These are phyloP conservation scores for Leccinum angustisporum DNA, from an alignment of 1,284 basidiomycete species.

Conservation along the genomic window DNA sequence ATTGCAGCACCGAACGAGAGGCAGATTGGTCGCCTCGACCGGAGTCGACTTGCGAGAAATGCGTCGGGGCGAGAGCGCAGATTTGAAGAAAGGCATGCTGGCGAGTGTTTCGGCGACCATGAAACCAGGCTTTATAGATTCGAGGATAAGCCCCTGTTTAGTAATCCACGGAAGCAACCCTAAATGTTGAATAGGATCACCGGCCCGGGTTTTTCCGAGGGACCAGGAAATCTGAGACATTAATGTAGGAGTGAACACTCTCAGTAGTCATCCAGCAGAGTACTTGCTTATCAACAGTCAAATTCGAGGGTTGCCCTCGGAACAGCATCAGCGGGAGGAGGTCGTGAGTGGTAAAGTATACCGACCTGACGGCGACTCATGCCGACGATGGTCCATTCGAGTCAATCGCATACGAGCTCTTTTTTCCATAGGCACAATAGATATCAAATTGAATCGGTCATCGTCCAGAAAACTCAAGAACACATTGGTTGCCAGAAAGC, in stretches of 20 bases:
- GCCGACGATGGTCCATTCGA: too few relatives aligned
- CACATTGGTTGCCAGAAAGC: not conserved
- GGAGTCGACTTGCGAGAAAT: slow-evolving; percentile 4
- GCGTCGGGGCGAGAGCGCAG: not conserved
- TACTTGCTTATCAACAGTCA: not conserved
- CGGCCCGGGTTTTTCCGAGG: not conserved
- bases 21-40: not conserved
- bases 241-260: not conserved
- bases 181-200: not conserved
- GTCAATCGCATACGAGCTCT: too few relatives aligned
- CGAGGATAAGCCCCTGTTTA: too few relatives aligned
- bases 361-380: too few relatives aligned
- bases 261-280: not conserved
- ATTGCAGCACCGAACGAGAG: slow-evolving; percentile 5
- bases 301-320: not conserved
- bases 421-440: too few relatives aligned
- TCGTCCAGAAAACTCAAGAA: not conserved
- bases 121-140: too few relatives aligned
- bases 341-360: too few relatives aligned
- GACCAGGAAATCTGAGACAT: not conserved
- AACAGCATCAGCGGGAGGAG: too few relatives aligned
- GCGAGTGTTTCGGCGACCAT: too few relatives aligned
- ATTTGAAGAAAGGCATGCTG: slow-evolving; percentile 11
- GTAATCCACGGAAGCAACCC: too few relatives aligned
- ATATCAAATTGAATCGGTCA: too few relatives aligned